Conservation (phyloP, 2,329 filamentous ascomycete genomes). For the Aureobasidium uvarum region DNA sequence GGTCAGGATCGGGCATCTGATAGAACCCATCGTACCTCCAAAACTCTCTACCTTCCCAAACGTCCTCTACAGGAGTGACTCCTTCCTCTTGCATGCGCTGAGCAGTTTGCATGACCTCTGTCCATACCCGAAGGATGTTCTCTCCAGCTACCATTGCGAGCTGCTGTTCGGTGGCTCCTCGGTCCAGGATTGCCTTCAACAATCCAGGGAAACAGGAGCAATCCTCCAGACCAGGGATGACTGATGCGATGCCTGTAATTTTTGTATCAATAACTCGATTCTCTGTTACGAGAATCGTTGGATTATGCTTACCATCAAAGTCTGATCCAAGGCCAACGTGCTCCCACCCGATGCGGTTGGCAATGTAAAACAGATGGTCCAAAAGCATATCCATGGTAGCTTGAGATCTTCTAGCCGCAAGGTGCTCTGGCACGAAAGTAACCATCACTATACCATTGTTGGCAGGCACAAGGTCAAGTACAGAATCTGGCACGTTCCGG, state of each 20-base stretch:
- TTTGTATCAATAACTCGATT: neutral
- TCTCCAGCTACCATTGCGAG: constrained; percentile 41
- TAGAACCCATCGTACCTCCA: constrained; percentile 39
- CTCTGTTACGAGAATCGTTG: too few species aligned
- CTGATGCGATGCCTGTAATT: constrained; percentile 33
- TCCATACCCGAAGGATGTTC: constrained; percentile 43
- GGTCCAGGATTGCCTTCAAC: constrained; percentile 40
- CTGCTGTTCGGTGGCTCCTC: constrained; percentile 44
- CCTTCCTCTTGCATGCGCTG: constrained; percentile 38
- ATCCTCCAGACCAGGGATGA: constrained; percentile 37
- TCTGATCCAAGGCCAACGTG: constrained; percentile 44
- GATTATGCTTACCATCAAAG: constrained; percentile 33
- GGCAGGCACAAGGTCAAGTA: constrained; percentile 39
- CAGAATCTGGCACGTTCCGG: constrained; percentile 46
- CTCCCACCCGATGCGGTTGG: constrained; percentile 38
- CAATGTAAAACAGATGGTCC: constrained; percentile 36
- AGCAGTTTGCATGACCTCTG: constrained; percentile 29
- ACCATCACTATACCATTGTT: constrained; percentile 47
- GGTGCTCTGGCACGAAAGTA: constrained; percentile 40
- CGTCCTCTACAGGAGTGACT: constrained; percentile 40
- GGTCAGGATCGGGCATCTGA: constrained; percentile 40
- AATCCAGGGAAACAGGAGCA: constrained; percentile 41
- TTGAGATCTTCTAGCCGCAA: constrained; percentile 34
- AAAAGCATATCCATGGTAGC: constrained; percentile 40
- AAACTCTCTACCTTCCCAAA: constrained; percentile 39